Percentiles rank a stretch among this genome's conserved stretches.
Evolutionary conservation across 2,329 filamentous ascomycete species (phyloP).

Genomic region (Clarireedia sp.): DNA sequence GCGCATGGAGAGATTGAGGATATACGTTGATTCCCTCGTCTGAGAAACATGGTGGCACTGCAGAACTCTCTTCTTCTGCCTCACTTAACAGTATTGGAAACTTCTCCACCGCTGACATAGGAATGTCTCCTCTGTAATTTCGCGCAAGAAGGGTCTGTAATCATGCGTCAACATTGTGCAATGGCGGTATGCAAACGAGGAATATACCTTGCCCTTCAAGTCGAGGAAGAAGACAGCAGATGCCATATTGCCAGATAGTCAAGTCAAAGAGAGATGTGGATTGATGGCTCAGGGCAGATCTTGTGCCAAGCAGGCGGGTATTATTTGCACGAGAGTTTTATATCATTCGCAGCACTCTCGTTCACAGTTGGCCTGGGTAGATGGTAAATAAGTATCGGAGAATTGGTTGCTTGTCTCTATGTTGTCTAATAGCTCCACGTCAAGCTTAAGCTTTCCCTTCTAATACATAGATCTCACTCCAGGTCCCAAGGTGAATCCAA

Average conservation of each 20-base stretch:
- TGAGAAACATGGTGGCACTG: conserved; percentile 95
- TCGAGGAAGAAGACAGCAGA: conserved; percentile 98
- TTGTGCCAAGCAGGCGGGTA: conserved; percentile 14
- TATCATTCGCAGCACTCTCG: conserved; percentile 17
- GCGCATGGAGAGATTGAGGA: conserved; percentile 3
- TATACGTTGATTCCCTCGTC: conserved; percentile 95
- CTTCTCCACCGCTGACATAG: conserved; percentile 98
- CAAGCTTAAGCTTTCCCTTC: conserved; percentile 2
- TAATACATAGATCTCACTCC: background rate
- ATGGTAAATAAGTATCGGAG: background rate
- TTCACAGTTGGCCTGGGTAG: background rate
- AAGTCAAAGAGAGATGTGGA: conserved; percentile 1
- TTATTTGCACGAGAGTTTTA: conserved; percentile 8
- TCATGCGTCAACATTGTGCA: conserved; percentile 17
- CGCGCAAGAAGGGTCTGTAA: conserved; percentile 87
- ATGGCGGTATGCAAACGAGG: conserved; percentile 3
- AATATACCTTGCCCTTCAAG: conserved; percentile 92
- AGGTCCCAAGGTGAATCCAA: conserved; percentile 1
- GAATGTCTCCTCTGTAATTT: conserved; percentile 97
- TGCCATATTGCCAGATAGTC: conserved; percentile 56
- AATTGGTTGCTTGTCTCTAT: background rate
- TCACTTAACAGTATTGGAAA: conserved; percentile 94
- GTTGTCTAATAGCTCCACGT: conserved; percentile 20
- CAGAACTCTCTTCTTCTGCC: conserved; percentile 97
- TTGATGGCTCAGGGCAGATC: background rate